Evolutionary conservation across 1,284 basidiomycete genomes (phyloP), one percentile per base, ranked within the genome.

Genomic region (Papiliotrema nemorosa): DNA sequence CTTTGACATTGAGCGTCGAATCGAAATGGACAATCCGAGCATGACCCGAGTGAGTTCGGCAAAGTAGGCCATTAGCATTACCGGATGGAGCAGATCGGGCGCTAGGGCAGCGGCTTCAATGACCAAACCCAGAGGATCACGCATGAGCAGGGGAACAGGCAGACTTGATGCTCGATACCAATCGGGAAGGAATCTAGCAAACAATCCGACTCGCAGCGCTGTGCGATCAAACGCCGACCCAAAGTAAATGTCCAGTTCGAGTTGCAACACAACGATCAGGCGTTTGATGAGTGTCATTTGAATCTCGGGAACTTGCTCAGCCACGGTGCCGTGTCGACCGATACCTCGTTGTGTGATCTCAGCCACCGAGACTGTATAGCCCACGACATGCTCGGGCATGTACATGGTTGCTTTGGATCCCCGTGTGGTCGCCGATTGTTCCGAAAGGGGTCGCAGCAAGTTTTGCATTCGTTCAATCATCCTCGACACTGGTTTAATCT

Each of bases 341-440:
- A 80, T 73, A 1, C 90, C 90, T 27, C 92, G 81, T 49, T 86
- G 82, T 0, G 87, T 81, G 21, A 88, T 82, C 73, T 97, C 93
- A 48, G 89, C 80, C n/a, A 82, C 79, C 2, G 85, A 78, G 40
- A 97, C 80, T 0, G 90, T 92, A 69, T 93, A 96, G 1, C 84
- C 88, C n/a, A 94, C 78, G 29, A 96, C 76, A 57, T 94, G 90
- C 61, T 93, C 88, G 0, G 92, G 89, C 2, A 97, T 77, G 64
- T 93, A 93, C 53, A 91, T 82, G 49, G 67, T 66, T 20, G 63
- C 61, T 41, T 73, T 72, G 44, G 60, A 64, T 22, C 67, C 64
- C 44, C 72, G 58, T 24, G 74, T 63, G n/a, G 67, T 60, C 29
- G 66, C 62, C 41, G 66, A 69, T 56, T 73, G 74, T 55, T 71